Conservation (phyloP, 306 rosid species). For the Pachyrhizus erosus region DNA sequence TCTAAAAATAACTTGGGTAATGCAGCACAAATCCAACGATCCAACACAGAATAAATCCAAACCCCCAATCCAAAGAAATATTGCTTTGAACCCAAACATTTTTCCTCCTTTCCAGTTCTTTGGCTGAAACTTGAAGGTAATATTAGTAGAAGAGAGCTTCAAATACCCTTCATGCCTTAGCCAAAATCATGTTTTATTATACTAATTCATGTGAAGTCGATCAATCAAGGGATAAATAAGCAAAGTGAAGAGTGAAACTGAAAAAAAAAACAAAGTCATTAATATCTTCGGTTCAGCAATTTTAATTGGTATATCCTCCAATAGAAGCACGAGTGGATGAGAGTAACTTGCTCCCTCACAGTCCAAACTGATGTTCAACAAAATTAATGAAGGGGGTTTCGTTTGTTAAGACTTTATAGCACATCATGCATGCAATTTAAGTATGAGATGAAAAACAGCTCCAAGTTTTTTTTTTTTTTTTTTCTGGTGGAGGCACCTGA, state of each 20-base stretch:
- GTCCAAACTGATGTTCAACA: not conserved
- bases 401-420: not conserved
- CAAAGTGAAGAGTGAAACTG: slow-evolving; percentile 11
- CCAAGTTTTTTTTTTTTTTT: not conserved
- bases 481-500: slow-evolving; percentile 68
- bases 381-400: slow-evolving; percentile 38
- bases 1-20: slow-evolving; percentile 29
- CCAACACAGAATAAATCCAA: slow-evolving; percentile 4
- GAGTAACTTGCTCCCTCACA: slow-evolving; percentile 21
- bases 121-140: slow-evolving; percentile 32
- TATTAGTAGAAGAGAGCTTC: slow-evolving; percentile 32
- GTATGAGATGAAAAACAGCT: slow-evolving; percentile 32
- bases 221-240: not conserved
- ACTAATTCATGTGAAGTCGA: slow-evolving; percentile 10
- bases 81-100: slow-evolving; percentile 25
- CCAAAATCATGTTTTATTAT: slow-evolving; percentile 17
- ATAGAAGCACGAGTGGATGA: not conserved
- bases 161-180: slow-evolving; percentile 31
- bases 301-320: slow-evolving; percentile 34
- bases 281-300: slow-evolving; percentile 37
- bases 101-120: slow-evolving; percentile 30
- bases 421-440: slow-evolving; percentile 51
- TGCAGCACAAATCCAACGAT: slow-evolving; percentile 37
- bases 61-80: slow-evolving; percentile 9
- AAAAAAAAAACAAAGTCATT: not conserved